These are phyloP conservation scores for Cucumis variabilis DNA, from an alignment of 331 rosid genomes.

Conservation along the genomic window DNA sequence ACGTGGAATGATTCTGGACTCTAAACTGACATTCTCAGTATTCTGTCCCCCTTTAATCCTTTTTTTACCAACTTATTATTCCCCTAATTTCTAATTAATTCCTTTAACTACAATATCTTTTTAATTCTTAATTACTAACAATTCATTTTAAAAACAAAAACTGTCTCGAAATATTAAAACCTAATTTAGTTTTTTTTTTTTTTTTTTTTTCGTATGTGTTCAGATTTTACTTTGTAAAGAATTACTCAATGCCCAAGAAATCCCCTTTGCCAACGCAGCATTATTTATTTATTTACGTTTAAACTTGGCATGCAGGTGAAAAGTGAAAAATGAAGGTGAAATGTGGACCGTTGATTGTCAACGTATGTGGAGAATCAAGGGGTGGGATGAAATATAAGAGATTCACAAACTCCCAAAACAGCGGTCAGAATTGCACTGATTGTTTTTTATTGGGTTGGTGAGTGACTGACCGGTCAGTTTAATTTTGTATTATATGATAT, in stretches of 20 bases:
- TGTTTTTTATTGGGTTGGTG: slow-evolving; percentile 30
- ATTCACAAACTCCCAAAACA: slow-evolving; percentile 21
- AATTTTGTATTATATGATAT: background rate
- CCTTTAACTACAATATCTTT: background rate
- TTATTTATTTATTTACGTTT: background rate
- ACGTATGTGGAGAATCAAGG: background rate
- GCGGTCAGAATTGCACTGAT: slow-evolving; percentile 19
- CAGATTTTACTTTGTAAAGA: slow-evolving; percentile 21
- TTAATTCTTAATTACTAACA: background rate
- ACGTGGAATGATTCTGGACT: slow-evolving; percentile 14
- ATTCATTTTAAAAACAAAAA: background rate
- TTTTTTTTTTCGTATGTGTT: background rate
- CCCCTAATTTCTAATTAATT: background rate
- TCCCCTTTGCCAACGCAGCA: slow-evolving; percentile 26
- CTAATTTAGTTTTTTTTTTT: background rate
- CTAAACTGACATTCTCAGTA: background rate
- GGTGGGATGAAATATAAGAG: background rate
- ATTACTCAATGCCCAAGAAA: slow-evolving; percentile 27
- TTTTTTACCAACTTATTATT: background rate
- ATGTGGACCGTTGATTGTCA: background rate
- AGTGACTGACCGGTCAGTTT: slow-evolving; percentile 30
- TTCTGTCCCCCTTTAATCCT: background rate
- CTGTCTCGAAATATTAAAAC: background rate
- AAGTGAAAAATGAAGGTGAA: slow-evolving; percentile 19
- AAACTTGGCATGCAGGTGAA: slow-evolving; percentile 26